These are phyloP conservation scores for Gossypium anomalum DNA, from an alignment of 345 rosid species.

Conservation along the genomic window DNA sequence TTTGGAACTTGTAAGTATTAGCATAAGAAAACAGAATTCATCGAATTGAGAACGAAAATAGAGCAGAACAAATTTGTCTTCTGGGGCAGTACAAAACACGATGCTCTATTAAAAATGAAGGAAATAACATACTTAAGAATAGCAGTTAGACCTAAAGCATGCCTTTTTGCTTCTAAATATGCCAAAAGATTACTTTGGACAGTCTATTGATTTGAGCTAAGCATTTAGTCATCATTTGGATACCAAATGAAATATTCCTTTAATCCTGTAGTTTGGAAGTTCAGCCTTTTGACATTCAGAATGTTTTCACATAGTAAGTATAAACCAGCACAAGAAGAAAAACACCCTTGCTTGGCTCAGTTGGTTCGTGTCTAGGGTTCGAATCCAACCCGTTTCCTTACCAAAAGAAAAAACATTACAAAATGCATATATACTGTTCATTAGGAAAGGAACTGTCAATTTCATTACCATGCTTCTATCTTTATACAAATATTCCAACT, in stretches of 20 bases:
- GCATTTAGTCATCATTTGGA: background rate
- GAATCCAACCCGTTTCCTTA: background rate
- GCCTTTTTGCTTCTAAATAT: background rate
- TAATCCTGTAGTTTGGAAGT: background rate
- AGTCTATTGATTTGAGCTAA: conserved; percentile 2
- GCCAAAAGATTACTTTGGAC: conserved; percentile 5
- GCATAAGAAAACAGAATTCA: conserved; percentile 5
- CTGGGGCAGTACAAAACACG: background rate
- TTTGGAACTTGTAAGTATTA: conserved; percentile 10
- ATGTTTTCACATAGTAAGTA: background rate
- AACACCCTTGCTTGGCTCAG: background rate
- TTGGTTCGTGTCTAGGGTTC: background rate
- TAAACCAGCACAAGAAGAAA: background rate
- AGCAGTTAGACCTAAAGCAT: background rate
- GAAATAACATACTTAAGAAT: background rate
- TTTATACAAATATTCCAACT: background rate
- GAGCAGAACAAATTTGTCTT: conserved; percentile 1
- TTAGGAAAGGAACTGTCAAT: background rate
- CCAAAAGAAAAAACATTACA: background rate
- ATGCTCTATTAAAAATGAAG: background rate
- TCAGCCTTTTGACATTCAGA: conserved; percentile 8
- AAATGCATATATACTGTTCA: background rate
- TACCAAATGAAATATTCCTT: background rate
- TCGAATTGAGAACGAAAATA: conserved; percentile 9
- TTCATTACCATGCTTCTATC: background rate